These are phyloP conservation scores for Cordyceps militaris DNA, from an alignment of 2,329 filamentous ascomycete species.

Conservation along the genomic window DNA sequence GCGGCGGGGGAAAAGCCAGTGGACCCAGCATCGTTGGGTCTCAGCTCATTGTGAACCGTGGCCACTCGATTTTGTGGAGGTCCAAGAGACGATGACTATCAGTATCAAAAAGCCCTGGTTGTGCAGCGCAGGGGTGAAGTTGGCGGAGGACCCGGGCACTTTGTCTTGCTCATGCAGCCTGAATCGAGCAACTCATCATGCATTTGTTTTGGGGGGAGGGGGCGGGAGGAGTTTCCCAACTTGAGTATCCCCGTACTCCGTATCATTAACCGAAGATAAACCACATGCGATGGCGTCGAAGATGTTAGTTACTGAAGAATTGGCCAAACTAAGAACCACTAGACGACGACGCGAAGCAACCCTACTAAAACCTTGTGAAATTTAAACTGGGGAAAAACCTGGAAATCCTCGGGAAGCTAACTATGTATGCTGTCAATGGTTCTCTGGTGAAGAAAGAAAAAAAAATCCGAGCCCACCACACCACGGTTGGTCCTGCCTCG, in stretches of 20 bases:
- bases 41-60: background rate
- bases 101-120: background rate
- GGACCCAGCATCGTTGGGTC: background rate
- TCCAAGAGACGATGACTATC: background rate
- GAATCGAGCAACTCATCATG: background rate
- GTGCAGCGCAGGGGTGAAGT: background rate
- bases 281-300: background rate
- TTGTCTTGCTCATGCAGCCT: constrained; percentile 1
- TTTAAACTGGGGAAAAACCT: no score
- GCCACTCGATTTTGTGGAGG: background rate
- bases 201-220: background rate
- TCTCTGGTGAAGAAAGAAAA: no score
- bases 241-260: background rate
- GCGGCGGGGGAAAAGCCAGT: constrained; percentile 1
- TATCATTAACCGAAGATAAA: background rate
- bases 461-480: background rate
- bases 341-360: background rate
- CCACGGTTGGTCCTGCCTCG: background rate
- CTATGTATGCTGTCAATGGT: background rate
- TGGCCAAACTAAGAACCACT: background rate
- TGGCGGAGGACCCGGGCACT: background rate
- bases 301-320: background rate
- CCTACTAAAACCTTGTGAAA: background rate
- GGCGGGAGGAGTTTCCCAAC: no score
- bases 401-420: background rate